phyloP scores from a whole-genome alignment of 495 filamentous ascomycete genomes.

The Talaromyces ruber region DNA sequence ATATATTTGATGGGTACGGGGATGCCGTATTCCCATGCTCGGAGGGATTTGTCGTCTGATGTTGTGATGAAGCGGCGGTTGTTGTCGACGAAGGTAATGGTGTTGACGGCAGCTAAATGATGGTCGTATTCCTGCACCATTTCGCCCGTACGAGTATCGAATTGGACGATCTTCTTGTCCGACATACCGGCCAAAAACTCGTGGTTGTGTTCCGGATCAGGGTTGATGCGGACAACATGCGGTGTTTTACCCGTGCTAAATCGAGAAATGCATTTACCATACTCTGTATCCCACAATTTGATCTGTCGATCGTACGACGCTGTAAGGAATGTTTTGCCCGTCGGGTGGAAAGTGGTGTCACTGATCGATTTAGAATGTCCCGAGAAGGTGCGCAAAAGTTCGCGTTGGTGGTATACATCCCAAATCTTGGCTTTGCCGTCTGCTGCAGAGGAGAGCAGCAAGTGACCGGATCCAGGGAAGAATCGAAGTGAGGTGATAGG shows the following conservation, averaged over 20 bases:
- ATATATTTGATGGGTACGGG: constrained; percentile 85
- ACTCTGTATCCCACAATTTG: constrained; percentile 98
- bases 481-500: constrained; percentile 81
- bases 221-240: constrained; percentile 92
- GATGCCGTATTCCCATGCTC: constrained; percentile 97
- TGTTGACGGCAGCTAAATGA: constrained; percentile 95
- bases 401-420: constrained; percentile 83
- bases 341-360: constrained; percentile 77
- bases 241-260: constrained; percentile 92
- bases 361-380: constrained; percentile 88
- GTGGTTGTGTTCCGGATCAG: constrained; percentile 59
- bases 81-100: constrained; percentile 91
- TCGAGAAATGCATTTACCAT: constrained; percentile 72
- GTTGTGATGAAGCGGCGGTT: constrained; percentile 96
- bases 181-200: constrained; percentile 96
- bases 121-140: constrained; percentile 97
- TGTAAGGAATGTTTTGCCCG: constrained; percentile 83
- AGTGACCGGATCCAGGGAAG: constrained; percentile 78
- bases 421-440: constrained; percentile 90
- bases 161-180: constrained; percentile 98
- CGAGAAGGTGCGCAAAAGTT: constrained; percentile 79
- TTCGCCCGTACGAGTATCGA: constrained; percentile 78
- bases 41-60: constrained; percentile 88
- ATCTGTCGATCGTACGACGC: constrained; percentile 89
- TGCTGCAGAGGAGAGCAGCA: constrained; percentile 76